phyloP scores from a whole-genome alignment of 2,329 filamentous ascomycete genomes.

The Tolypocladium pustulatum region DNA sequence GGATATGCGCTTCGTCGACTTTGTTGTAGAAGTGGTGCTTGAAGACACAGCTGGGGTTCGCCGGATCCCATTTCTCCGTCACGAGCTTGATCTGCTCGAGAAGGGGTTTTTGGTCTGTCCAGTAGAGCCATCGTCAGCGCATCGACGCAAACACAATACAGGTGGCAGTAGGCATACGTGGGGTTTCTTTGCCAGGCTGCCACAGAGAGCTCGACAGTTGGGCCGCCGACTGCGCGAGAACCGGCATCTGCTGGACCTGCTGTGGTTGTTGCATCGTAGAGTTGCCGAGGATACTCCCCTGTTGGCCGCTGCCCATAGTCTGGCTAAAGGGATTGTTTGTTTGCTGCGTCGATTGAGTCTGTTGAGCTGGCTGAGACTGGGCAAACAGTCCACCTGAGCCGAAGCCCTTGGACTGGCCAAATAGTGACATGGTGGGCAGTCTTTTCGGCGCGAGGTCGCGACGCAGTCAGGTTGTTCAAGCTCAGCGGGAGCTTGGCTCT shows the following conservation, averaged over 20 bases:
- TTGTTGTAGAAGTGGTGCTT: constrained; percentile 84
- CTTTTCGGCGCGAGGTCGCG: not conserved
- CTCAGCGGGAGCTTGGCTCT: constrained; percentile 3
- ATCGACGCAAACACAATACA: not conserved
- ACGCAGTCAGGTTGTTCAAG: not conserved
- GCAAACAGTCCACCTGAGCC: constrained; percentile 23
- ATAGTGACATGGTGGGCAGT: constrained; percentile 23
- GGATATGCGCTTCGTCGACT: constrained; percentile 62
- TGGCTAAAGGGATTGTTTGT: constrained; percentile 18
- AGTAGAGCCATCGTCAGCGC: constrained; percentile 1
- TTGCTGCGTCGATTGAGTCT: constrained; percentile 15
- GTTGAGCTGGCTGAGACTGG: constrained; percentile 24
- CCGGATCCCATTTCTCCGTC: constrained; percentile 63
- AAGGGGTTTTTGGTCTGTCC: constrained; percentile 54
- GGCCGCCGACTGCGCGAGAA: constrained; percentile 32
- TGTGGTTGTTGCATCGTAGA: constrained; percentile 24
- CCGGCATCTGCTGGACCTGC: constrained; percentile 30
- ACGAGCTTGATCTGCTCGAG: constrained; percentile 64
- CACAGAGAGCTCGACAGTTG: constrained; percentile 40
- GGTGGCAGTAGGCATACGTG: constrained; percentile 25
- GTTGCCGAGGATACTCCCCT: constrained; percentile 20
- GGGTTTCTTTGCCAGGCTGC: constrained; percentile 40
- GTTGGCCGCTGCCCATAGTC: constrained; percentile 22
- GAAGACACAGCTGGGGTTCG: constrained; percentile 59
- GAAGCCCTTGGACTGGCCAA: constrained; percentile 27